Conservation (phyloP, 768 basidiomycete genomes). For the Suillus occidentalis region DNA sequence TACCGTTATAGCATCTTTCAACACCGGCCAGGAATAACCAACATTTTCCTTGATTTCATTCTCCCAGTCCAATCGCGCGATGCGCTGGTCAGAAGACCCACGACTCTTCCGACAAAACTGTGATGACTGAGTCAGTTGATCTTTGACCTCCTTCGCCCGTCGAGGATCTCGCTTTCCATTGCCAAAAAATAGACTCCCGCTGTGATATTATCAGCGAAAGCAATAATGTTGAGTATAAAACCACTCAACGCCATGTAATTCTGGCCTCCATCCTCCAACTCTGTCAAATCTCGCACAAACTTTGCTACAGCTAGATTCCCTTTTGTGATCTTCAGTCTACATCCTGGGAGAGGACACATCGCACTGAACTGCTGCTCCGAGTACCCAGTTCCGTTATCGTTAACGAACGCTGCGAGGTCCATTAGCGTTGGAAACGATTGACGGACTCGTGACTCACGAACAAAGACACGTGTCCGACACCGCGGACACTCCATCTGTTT, state of each 20-base stretch:
- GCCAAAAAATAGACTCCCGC: conserved; percentile 37
- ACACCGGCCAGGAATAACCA: conserved; percentile 25
- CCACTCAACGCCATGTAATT: conserved; percentile 37
- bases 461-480: conserved; percentile 29
- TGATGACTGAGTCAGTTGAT: conserved; percentile 23
- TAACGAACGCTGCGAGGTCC: conserved; percentile 38
- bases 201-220: conserved; percentile 10
- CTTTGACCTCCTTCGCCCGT: conserved; percentile 31
- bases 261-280: conserved; percentile 17
- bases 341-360: conserved; percentile 39
- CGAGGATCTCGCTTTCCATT: conserved; percentile 24
- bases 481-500: conserved; percentile 36
- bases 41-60: conserved; percentile 26
- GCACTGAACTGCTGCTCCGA: conserved; percentile 41
- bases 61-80: conserved; percentile 25
- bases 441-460: conserved; percentile 29
- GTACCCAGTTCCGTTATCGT: conserved; percentile 45
- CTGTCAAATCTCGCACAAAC: conserved; percentile 40
- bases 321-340: conserved; percentile 41
- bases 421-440: background rate
- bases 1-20: conserved; percentile 21
- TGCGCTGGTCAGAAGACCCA: conserved; percentile 15
- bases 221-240: conserved; percentile 2
- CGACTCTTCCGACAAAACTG: conserved; percentile 15
- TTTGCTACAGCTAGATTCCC: conserved; percentile 43